A percentile compares a stretch with the other conserved stretches of the same genome.
phyloP scores from a whole-genome alignment of 192 early-diverging fungal genomes.

The Chytriomyces sp. region DNA sequence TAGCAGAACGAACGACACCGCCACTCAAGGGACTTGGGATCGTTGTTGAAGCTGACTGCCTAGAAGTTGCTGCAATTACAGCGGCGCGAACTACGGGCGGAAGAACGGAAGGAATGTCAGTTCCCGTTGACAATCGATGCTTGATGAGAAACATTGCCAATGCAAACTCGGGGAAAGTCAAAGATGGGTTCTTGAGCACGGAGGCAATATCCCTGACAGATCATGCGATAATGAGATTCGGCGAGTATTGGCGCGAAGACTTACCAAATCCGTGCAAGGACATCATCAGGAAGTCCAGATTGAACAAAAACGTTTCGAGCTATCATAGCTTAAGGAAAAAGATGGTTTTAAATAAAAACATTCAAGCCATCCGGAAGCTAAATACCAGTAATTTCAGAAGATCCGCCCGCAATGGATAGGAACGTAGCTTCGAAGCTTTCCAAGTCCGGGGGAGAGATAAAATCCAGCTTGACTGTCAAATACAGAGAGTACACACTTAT shows the following conservation, averaged over 20 bases:
- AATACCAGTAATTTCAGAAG: constrained; percentile 20
- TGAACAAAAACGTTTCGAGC: constrained; percentile 35
- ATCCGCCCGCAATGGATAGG: constrained; percentile 8
- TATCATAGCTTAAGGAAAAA: constrained; percentile 9
- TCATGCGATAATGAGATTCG: not conserved
- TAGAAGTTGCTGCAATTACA: constrained; percentile 28
- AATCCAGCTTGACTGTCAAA: constrained; percentile 35
- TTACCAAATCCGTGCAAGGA: constrained; percentile 38
- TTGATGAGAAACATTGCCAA: constrained; percentile 54
- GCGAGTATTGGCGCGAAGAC: not conserved
- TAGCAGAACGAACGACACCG: not conserved
- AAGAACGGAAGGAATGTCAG: constrained; percentile 38
- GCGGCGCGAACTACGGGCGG: constrained; percentile 46
- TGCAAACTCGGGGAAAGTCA: constrained; percentile 54
- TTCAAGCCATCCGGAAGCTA: not conserved
- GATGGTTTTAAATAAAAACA: not conserved
- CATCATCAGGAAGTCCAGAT: constrained; percentile 30
- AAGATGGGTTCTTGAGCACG: constrained; percentile 25
- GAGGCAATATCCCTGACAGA: constrained; percentile 42
- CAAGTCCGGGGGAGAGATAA: constrained; percentile 40
- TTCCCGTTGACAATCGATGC: constrained; percentile 34
- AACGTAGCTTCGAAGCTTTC: constrained; percentile 35
- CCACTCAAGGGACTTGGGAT: not conserved
- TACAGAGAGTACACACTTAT: not conserved
- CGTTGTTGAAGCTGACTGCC: not conserved